A percentile compares a stretch with the other conserved stretches of the same genome.
These are phyloP conservation scores for Chrysoporthe austroafricana DNA, from an alignment of 2,329 filamentous ascomycete species.

Conservation along the genomic window DNA sequence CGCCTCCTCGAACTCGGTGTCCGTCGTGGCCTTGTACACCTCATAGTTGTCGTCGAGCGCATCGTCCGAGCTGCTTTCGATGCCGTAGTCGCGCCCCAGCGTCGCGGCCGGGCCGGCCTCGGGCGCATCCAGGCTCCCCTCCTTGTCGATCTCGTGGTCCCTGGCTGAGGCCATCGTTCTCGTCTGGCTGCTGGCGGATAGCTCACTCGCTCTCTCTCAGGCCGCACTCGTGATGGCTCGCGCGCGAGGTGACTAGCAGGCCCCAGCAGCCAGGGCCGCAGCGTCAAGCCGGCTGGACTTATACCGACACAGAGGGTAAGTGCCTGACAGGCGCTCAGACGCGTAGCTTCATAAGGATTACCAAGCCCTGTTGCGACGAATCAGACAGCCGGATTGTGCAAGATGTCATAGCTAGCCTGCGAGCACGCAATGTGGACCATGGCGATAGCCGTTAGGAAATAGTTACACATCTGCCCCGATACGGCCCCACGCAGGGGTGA, in stretches of 20 bases:
- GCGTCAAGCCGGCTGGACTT: background rate
- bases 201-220: background rate
- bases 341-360: background rate
- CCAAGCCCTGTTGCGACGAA: constrained; percentile 8
- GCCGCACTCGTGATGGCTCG: background rate
- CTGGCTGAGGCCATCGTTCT: constrained; percentile 19
- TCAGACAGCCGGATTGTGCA: background rate
- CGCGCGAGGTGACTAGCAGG: background rate
- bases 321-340: background rate
- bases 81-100: constrained; percentile 20
- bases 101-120: background rate
- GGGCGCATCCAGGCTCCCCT: background rate
- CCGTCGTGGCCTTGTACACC: constrained; percentile 35
- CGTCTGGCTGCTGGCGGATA: background rate
- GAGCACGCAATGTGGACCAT: constrained; percentile 28
- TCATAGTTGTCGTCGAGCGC: constrained; percentile 40
- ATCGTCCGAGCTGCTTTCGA: constrained; percentile 28
- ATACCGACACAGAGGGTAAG: background rate
- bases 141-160: constrained; percentile 21
- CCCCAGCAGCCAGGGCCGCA: constrained; percentile 12
- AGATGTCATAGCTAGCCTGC: constrained; percentile 18
- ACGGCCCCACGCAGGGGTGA: background rate
- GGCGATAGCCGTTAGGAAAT: constrained; percentile 4
- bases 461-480: background rate
- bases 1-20: constrained; percentile 32